A percentile compares a stretch with the other conserved stretches of the same genome.
These are phyloP conservation scores for Zygosaccharomyces siamensis DNA, from an alignment of 805 yeast species.

Conservation along the genomic window DNA sequence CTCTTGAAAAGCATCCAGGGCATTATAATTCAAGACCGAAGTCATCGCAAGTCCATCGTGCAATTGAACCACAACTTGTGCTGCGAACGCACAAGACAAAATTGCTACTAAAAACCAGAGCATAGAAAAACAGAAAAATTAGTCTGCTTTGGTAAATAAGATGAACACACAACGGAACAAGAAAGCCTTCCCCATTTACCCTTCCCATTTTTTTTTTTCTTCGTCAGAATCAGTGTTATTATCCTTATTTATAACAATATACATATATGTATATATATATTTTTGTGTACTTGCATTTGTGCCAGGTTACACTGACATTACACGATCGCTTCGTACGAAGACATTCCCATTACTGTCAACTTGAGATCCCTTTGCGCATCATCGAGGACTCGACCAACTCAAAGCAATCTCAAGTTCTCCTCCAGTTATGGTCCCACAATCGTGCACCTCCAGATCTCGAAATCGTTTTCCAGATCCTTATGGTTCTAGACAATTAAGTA, in stretches of 20 bases:
- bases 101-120: background rate
- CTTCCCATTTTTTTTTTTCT: too few relatives aligned
- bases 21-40: conserved; percentile 15
- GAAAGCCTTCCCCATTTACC: too few relatives aligned
- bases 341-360: background rate
- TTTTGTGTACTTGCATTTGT: background rate
- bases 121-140: background rate
- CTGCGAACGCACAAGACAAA: conserved; percentile 4
- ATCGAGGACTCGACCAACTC: too few relatives aligned
- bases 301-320: conserved; percentile 4
- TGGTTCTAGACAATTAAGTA: background rate
- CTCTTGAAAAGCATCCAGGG: conserved; percentile 5
- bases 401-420: too few relatives aligned
- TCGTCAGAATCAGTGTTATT: too few relatives aligned
- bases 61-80: conserved; percentile 29
- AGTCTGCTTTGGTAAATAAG: background rate
- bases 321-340: background rate
- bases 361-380: background rate
- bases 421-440: too few relatives aligned
- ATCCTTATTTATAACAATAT: too few relatives aligned
- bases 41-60: conserved; percentile 18
- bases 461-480: background rate
- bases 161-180: too few relatives aligned
- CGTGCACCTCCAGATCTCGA: too few relatives aligned
- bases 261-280: too few relatives aligned